Conservation (phyloP, 371 early-diverging fungal species). For the Blastocladiella emersonii region DNA sequence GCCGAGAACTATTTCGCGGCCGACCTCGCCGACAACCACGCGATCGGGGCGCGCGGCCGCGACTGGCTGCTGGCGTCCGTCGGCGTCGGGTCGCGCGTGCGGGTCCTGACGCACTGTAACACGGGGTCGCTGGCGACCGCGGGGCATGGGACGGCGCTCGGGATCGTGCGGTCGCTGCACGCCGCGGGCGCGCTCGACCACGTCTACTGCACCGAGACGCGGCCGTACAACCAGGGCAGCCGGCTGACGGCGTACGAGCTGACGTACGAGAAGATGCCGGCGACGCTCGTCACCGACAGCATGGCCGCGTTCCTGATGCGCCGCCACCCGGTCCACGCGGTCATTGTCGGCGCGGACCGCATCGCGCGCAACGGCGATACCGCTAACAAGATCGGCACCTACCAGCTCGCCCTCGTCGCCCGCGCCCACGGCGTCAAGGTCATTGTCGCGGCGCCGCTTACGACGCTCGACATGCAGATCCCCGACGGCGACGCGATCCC, state of each 20-base stretch:
- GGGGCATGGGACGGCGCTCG: conserved; percentile 69
- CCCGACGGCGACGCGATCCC: conserved; percentile 55
- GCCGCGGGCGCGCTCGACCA: conserved; percentile 40
- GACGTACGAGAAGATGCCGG: conserved; percentile 74
- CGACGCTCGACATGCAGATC: conserved; percentile 70
- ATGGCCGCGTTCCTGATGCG: conserved; percentile 75
- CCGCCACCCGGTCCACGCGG: conserved; percentile 49
- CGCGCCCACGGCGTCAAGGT: conserved; percentile 70
- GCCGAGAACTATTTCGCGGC: conserved; percentile 12
- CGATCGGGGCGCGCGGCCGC: conserved; percentile 74
- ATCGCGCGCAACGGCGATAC: conserved; percentile 95
- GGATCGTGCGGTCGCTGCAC: conserved; percentile 70
- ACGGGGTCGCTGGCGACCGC: conserved; percentile 82
- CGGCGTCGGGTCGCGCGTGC: conserved; percentile 22
- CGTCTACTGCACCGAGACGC: conserved; percentile 87
- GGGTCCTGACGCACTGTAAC: conserved; percentile 90
- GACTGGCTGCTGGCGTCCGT: conserved; percentile 31
- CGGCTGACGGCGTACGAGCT: conserved; percentile 91
- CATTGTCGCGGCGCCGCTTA: conserved; percentile 89
- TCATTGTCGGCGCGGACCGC: conserved; percentile 93
- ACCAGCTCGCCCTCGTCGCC: conserved; percentile 85
- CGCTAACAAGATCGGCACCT: conserved; percentile 96
- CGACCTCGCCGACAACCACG: conserved; percentile 75
- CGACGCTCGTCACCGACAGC: conserved; percentile 79
- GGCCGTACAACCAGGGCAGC: conserved; percentile 94